A percentile compares a stretch with the other conserved stretches of the same genome.
phyloP scores from a whole-genome alignment of 495 filamentous ascomycete genomes.

The Lasiosphaeris hirsuta region DNA sequence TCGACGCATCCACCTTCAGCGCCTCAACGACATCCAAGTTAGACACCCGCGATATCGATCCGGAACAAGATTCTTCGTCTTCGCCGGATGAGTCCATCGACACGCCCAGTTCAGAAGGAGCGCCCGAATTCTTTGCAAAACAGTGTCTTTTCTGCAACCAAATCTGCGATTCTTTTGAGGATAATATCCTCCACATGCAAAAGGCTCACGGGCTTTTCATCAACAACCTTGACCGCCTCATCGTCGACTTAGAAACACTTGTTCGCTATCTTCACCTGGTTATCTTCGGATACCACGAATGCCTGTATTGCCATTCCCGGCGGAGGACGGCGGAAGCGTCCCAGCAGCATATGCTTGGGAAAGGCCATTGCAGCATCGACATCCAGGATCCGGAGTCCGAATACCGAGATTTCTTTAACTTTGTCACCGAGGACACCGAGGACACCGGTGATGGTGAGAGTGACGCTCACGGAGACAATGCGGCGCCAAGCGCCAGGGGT shows the following conservation, averaged over 20 bases:
- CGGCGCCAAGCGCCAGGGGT: no score
- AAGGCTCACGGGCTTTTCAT: conserved; percentile 33
- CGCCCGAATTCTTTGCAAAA: background rate
- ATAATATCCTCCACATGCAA: conserved; percentile 33
- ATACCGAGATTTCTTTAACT: conserved; percentile 30
- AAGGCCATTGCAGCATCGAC: conserved; percentile 35
- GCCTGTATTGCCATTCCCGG: conserved; percentile 27
- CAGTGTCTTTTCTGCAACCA: conserved; percentile 31
- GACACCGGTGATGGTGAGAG: background rate
- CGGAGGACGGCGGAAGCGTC: conserved; percentile 21
- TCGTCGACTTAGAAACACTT: conserved; percentile 28
- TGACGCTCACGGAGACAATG: background rate
- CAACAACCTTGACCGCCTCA: conserved; percentile 21
- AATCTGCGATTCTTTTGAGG: conserved; percentile 17
- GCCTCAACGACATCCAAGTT: background rate
- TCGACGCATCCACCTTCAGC: background rate
- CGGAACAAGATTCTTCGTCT: background rate
- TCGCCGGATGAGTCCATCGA: background rate
- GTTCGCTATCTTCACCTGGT: conserved; percentile 30
- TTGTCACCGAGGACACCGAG: conserved; percentile 11
- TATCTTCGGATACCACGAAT: conserved; percentile 31
- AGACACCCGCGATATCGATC: background rate
- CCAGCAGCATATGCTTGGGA: conserved; percentile 33
- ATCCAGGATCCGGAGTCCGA: conserved; percentile 21
- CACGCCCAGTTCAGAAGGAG: background rate